A percentile compares a stretch with the other conserved stretches of the same genome.
Conservation (phyloP, 768 basidiomycete species). For the Rhizopogon salebrosus region DNA sequence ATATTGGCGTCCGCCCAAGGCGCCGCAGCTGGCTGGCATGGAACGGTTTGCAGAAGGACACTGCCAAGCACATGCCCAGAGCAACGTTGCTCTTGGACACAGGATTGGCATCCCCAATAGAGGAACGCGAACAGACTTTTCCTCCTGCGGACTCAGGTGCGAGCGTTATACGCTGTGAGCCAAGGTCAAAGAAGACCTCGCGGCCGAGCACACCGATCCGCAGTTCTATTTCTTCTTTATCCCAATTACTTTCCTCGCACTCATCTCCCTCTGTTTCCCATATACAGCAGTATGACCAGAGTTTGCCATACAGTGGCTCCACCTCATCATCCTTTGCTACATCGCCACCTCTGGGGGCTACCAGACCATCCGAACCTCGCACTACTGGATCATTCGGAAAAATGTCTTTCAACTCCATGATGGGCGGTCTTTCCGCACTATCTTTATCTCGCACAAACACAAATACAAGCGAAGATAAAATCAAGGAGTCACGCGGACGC, state of each 20-base stretch:
- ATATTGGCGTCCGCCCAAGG: conserved; percentile 10
- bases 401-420: conserved; percentile 63
- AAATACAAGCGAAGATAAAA: conserved; percentile 36
- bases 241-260: conserved; percentile 22
- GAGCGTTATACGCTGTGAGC: conserved; percentile 1
- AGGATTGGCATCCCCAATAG: conserved; percentile 12
- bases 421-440: conserved; percentile 63
- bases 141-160: background rate
- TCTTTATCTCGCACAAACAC: conserved; percentile 54
- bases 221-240: conserved; percentile 19
- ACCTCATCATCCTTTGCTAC: conserved; percentile 5
- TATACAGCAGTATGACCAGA: conserved; percentile 15
- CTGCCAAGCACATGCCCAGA: conserved; percentile 12
- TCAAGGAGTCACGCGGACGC: conserved; percentile 50
- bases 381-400: conserved; percentile 51
- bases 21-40: conserved; percentile 24
- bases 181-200: conserved; percentile 6
- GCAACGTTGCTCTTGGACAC: conserved; percentile 9
- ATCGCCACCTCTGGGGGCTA: conserved; percentile 21
- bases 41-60: conserved; percentile 19
- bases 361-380: conserved; percentile 34
- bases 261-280: conserved; percentile 12
- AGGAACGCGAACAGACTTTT: conserved; percentile 6
- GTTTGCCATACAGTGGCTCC: conserved; percentile 4
- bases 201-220: conserved; percentile 18